Conservation (phyloP, 805 yeast genomes). For the Diddensiella santjacobensis region DNA sequence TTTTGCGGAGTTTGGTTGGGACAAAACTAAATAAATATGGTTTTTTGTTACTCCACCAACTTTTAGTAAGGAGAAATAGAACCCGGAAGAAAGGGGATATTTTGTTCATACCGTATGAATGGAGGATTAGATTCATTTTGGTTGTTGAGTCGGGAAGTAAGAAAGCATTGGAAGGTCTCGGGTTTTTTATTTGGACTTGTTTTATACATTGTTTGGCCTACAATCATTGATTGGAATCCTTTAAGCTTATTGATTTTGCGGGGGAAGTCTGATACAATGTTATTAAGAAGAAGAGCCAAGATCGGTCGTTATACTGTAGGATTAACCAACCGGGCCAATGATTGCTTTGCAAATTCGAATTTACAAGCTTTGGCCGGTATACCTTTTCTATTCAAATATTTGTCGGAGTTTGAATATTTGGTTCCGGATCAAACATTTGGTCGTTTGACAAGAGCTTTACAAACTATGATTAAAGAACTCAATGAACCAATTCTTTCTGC, state of each 20-base stretch:
- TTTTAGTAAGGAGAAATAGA: no score
- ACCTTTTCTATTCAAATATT: slow-evolving; percentile 23
- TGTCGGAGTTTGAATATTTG: slow-evolving; percentile 17
- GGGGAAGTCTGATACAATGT: slow-evolving; percentile 4
- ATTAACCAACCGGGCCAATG: slow-evolving; percentile 73
- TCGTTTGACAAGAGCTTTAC: slow-evolving; percentile 25
- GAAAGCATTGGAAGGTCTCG: background rate
- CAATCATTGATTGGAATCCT: background rate
- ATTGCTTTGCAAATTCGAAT: slow-evolving; percentile 89
- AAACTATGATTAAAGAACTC: slow-evolving; percentile 35
- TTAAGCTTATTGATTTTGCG: slow-evolving; percentile 1
- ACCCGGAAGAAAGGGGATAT: no score
- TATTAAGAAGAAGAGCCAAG: slow-evolving; percentile 32
- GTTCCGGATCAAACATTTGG: slow-evolving; percentile 6
- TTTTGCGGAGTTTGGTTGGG: no score
- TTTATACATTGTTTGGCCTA: slow-evolving; percentile 5
- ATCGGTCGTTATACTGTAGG: slow-evolving; percentile 62
- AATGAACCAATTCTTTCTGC: slow-evolving; percentile 58
- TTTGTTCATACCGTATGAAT: background rate
- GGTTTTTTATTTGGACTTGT: background rate
- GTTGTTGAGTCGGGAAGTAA: background rate
- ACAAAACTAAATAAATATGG: no score
- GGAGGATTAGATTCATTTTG: background rate
- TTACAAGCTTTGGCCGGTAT: slow-evolving; percentile 53
- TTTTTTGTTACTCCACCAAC: no score